Conservation (phyloP, 1,284 basidiomycete species). For the Tilletia caries region DNA sequence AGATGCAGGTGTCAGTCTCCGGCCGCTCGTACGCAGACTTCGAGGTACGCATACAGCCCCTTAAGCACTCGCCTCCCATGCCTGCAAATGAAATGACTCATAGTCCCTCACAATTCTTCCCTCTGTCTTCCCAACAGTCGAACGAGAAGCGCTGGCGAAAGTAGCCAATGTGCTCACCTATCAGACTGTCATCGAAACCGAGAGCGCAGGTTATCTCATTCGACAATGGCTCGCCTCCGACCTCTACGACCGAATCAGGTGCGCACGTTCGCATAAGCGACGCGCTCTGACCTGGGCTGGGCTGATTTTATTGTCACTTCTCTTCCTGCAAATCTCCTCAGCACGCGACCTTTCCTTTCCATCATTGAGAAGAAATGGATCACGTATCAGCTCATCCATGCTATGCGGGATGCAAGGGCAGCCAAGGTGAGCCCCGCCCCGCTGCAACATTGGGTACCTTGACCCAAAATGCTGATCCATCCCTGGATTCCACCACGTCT, state of each 20-base stretch:
- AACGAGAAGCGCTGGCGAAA: slow-evolving; percentile 77
- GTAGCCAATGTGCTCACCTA: slow-evolving; percentile 86
- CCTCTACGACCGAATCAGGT: slow-evolving; percentile 97
- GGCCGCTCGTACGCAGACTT: slow-evolving; percentile 67
- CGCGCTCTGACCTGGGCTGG: too few species aligned
- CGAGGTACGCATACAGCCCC: slow-evolving; percentile 59
- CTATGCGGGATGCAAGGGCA: slow-evolving; percentile 75
- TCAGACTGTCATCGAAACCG: slow-evolving; percentile 87
- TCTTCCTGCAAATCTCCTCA: slow-evolving; percentile 52
- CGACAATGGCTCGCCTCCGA: slow-evolving; percentile 93
- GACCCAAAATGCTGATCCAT: not conserved
- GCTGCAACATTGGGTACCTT: too few species aligned
- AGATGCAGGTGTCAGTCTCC: slow-evolving; percentile 67
- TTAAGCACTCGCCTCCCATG: not conserved
- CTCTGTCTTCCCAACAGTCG: slow-evolving; percentile 51
- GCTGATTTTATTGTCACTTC: slow-evolving; percentile 5
- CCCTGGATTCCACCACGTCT: not conserved
- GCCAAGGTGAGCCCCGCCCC: slow-evolving; percentile 58
- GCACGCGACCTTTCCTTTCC: slow-evolving; percentile 90
- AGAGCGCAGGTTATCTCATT: slow-evolving; percentile 90
- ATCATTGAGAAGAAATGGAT: slow-evolving; percentile 97
- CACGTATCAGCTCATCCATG: slow-evolving; percentile 84
- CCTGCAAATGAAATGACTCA: too few species aligned
- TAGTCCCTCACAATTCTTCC: not conserved
- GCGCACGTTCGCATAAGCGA: slow-evolving; percentile 38